Conservation (phyloP, 441 rosid species). For the Flueggea neowawraea region DNA sequence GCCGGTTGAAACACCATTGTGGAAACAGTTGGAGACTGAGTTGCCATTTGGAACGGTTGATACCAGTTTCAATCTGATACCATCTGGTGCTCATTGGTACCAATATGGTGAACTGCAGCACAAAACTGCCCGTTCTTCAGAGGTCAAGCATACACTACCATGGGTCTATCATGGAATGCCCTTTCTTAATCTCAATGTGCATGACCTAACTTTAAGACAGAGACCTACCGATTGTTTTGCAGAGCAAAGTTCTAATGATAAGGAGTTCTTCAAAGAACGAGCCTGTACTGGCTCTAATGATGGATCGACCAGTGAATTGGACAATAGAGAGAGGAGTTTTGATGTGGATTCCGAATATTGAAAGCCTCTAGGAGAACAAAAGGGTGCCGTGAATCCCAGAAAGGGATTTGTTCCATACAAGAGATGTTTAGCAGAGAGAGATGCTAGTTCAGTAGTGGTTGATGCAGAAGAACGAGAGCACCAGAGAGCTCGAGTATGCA, state of each 20-base stretch:
- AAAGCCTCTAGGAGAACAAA: too few relatives aligned
- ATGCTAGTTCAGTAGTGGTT: slow-evolving; percentile 29
- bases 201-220: slow-evolving; percentile 4
- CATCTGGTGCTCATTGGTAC: slow-evolving; percentile 3
- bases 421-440: slow-evolving; percentile 58
- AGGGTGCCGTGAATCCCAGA: too few relatives aligned
- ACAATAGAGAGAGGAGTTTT: slow-evolving; percentile 30
- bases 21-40: slow-evolving; percentile 22
- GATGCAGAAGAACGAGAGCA: slow-evolving; percentile 32
- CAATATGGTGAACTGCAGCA: slow-evolving; percentile 10
- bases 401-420: slow-evolving; percentile 63
- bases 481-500: slow-evolving; percentile 52
- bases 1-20: slow-evolving; percentile 3
- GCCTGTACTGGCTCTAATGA: slow-evolving; percentile 36
- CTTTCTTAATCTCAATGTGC: slow-evolving; percentile 11
- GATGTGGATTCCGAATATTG: slow-evolving; percentile 26
- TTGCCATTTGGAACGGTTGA: slow-evolving; percentile 30
- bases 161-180: slow-evolving; percentile 21
- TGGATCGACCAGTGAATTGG: slow-evolving; percentile 29
- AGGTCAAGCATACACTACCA: slow-evolving; percentile 11
- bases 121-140: slow-evolving; percentile 9
- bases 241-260: slow-evolving; percentile 12
- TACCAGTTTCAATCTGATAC: background rate
- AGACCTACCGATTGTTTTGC: background rate
- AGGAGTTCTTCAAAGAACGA: slow-evolving; percentile 27